Evolutionary conservation across 345 rosid genomes (phyloP), one percentile per base, ranked within the genome.

Genomic region (Lepidium aucheri): DNA sequence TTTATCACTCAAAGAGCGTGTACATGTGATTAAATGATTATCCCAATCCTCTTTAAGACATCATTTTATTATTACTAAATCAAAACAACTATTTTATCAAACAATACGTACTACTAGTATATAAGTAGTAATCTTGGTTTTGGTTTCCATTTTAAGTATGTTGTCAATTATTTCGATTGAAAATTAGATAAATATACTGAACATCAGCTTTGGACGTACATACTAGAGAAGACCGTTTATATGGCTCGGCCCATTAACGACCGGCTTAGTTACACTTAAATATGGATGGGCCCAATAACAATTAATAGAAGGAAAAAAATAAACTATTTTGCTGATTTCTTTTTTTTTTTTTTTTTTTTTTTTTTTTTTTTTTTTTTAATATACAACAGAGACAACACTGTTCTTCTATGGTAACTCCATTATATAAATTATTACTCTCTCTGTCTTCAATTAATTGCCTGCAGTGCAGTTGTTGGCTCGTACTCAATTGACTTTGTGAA

Each of bases 401-500:
- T 47, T 28, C 5, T 53, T 70, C 8, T 53, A 35, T n/a, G 22
- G 17, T 41, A 40, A 50, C 9, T 15, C 24, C 47, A 40, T 39
- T 11, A 43, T 35, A 14, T 57, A 53, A 36, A 46, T 71, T 26
- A 39, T 49, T 53, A 44, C 8, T 15, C 28, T 45, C 20, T 5
- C 1, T 26, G 5, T 51, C 61, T 35, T 65, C 50, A 73, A 10
- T 65, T 73, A 65, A 73, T 65, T 16, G 62, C 13, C 26, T 59
- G 72, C 4, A 73, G 35, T 42, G 40, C 34, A 7, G 70, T 72
- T 65, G 60, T 50, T 65, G 55, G 42, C 46, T 73, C 9, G 49
- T 65, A 20, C 14, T 73, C 76, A 65, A 73, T 65, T 9, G 76
- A 73, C 56, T 73, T 73, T 9, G 76, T 73, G 24, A 73, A 73